These are phyloP conservation scores for Dioscorea dumetorum DNA, from an alignment of 106 monocot species.

Conservation along the genomic window DNA sequence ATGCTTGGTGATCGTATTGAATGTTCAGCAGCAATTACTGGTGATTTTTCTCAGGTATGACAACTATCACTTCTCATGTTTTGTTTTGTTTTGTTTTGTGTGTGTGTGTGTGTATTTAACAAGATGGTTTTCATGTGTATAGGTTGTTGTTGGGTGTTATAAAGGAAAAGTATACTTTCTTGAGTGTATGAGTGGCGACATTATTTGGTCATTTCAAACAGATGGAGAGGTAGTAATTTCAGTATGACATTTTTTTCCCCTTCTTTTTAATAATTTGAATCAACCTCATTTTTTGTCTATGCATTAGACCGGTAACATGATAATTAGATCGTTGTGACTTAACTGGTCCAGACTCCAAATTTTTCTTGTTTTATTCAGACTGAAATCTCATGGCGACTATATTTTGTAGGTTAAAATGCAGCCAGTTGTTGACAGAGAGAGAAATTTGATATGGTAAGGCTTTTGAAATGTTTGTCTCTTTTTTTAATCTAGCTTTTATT, in stretches of 20 bases:
- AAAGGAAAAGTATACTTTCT: slow-evolving; percentile 94
- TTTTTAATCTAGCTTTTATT: too few relatives aligned
- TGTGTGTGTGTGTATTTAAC: not conserved
- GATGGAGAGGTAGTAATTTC: slow-evolving; percentile 69
- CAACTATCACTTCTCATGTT: too few relatives aligned
- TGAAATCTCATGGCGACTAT: slow-evolving; percentile 5
- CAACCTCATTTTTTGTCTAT: too few relatives aligned
- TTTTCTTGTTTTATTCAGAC: not conserved
- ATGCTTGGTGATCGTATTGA: slow-evolving; percentile 78
- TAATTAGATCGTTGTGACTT: too few relatives aligned
- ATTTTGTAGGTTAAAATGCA: slow-evolving; percentile 86
- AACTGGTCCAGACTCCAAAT: too few relatives aligned
- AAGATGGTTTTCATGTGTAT: slow-evolving; percentile 1
- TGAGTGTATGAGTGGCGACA: slow-evolving; percentile 44
- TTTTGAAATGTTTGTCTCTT: not conserved
- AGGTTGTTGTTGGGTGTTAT: slow-evolving; percentile 96
- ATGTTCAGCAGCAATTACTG: slow-evolving; percentile 83
- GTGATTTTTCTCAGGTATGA: slow-evolving; percentile 72
- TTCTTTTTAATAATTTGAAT: too few relatives aligned
- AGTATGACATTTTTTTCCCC: too few relatives aligned
- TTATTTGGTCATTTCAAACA: slow-evolving; percentile 74
- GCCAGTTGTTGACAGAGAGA: slow-evolving; percentile 50
- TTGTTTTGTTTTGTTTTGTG: not conserved
- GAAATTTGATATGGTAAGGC: slow-evolving; percentile 68
- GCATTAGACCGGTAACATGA: too few relatives aligned